Evolutionary conservation across 2,329 filamentous ascomycete genomes (phyloP).

Genomic region (Beauveria medogensis): DNA sequence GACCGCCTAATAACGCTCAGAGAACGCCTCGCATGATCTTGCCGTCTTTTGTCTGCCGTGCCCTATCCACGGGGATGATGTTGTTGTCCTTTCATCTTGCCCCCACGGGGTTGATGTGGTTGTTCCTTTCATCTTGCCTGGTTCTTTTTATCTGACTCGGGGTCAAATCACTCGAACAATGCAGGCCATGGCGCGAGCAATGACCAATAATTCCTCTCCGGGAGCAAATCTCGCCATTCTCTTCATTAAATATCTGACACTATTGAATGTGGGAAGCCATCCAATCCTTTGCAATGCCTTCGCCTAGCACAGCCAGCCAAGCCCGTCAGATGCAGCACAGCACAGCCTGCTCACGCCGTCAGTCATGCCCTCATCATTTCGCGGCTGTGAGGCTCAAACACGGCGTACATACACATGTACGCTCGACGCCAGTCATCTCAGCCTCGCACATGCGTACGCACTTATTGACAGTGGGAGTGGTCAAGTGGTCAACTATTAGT

Average conservation of each 20-base stretch:
- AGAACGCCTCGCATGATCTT: not conserved
- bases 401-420: not conserved
- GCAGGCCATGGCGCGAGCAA: too few species aligned
- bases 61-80: not conserved
- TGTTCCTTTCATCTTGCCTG: too few species aligned
- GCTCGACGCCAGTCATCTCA: slow-evolving; percentile 1
- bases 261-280: not conserved
- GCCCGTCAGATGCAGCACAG: not conserved
- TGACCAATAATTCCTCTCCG: not conserved
- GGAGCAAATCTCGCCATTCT: not conserved
- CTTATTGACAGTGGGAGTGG: too few species aligned
- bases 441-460: not conserved
- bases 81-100: too few species aligned
- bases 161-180: too few species aligned
- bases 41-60: not conserved
- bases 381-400: not conserved
- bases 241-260: not conserved
- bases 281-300: not conserved
- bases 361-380: too few species aligned
- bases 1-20: not conserved
- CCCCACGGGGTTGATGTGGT: not conserved
- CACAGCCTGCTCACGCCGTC: not conserved
- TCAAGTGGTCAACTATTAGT: too few species aligned
- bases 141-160: too few species aligned
- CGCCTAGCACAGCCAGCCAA: not conserved